Percentiles rank a stretch among this genome's conserved stretches.
Conservation (phyloP, 2,329 filamentous ascomycete genomes). For the Penicillium sp. region DNA sequence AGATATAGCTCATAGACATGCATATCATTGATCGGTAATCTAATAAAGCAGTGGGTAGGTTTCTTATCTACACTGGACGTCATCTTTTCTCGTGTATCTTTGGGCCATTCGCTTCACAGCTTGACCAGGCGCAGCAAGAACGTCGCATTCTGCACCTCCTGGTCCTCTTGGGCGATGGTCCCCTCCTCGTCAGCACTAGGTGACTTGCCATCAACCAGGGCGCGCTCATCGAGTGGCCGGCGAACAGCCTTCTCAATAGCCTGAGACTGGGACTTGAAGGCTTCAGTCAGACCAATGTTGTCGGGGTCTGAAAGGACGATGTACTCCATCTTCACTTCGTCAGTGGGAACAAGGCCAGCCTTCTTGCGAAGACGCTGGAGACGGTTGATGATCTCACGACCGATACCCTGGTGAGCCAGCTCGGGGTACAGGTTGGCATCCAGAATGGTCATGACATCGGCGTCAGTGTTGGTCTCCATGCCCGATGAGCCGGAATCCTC, state of each 20-base stretch:
- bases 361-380: conserved; percentile 94
- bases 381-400: conserved; percentile 87
- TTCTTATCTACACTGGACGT: conserved; percentile 11
- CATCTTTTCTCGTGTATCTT: neutral
- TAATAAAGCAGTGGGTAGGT: conserved; percentile 5
- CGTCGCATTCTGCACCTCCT: conserved; percentile 80
- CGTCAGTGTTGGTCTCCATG: conserved; percentile 84
- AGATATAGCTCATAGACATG: conserved; percentile 1
- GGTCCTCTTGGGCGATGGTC: conserved; percentile 78
- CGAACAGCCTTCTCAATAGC: conserved; percentile 77
- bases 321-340: conserved; percentile 96
- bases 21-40: conserved; percentile 7
- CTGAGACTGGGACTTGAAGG: conserved; percentile 67
- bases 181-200: conserved; percentile 56
- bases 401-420: conserved; percentile 83
- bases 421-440: conserved; percentile 81
- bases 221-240: conserved; percentile 72
- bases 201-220: conserved; percentile 60
- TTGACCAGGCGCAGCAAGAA: conserved; percentile 76
- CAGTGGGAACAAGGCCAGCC: conserved; percentile 83
- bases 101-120: conserved; percentile 53
- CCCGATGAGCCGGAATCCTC: conserved; percentile 70
- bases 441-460: conserved; percentile 89
- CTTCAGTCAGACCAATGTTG: conserved; percentile 68
- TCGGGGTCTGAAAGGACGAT: conserved; percentile 77